These are phyloP conservation scores for Scheffersomyces illinoinensis DNA, from an alignment of 1,139 yeast genomes.

Conservation along the genomic window DNA sequence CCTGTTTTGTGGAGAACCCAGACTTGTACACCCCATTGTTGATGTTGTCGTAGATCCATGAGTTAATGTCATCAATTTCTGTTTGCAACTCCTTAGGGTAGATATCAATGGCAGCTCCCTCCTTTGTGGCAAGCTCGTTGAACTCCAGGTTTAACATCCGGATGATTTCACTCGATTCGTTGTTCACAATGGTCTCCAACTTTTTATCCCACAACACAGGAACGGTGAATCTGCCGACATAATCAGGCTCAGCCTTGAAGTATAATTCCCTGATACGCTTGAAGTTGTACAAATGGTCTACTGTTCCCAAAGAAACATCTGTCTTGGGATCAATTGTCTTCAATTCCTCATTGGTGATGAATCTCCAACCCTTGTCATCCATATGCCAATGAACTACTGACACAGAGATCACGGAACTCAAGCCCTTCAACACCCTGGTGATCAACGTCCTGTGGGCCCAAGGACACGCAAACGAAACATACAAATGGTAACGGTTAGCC, in stretches of 20 bases:
- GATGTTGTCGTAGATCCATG: slow-evolving; percentile 82
- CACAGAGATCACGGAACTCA: slow-evolving; percentile 58
- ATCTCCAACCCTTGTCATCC: slow-evolving; percentile 88
- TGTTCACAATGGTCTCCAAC: slow-evolving; percentile 78
- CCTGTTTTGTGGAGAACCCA: slow-evolving; percentile 86
- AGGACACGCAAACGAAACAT: slow-evolving; percentile 88
- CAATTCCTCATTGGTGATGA: slow-evolving; percentile 39
- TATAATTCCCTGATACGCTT: slow-evolving; percentile 69
- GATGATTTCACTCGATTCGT: slow-evolving; percentile 86
- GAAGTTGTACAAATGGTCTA: slow-evolving; percentile 63
- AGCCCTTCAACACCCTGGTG: slow-evolving; percentile 75
- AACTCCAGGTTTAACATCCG: slow-evolving; percentile 79
- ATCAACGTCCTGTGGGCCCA: slow-evolving; percentile 93
- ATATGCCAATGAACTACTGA: slow-evolving; percentile 88
- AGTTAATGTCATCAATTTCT: slow-evolving; percentile 74
- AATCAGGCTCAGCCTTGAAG: slow-evolving; percentile 72
- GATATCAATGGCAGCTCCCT: slow-evolving; percentile 54
- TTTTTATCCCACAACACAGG: slow-evolving; percentile 93
- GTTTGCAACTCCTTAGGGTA: slow-evolving; percentile 57
- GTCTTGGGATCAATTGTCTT: slow-evolving; percentile 25
- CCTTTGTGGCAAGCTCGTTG: slow-evolving; percentile 36
- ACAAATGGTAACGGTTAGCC: slow-evolving; percentile 79
- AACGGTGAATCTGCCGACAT: slow-evolving; percentile 82
- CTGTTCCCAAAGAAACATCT: slow-evolving; percentile 54
- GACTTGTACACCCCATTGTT: slow-evolving; percentile 94